A percentile compares a stretch with the other conserved stretches of the same genome.
These are phyloP conservation scores for Aspergillus leporis DNA, from an alignment of 495 filamentous ascomycete genomes.

Conservation along the genomic window DNA sequence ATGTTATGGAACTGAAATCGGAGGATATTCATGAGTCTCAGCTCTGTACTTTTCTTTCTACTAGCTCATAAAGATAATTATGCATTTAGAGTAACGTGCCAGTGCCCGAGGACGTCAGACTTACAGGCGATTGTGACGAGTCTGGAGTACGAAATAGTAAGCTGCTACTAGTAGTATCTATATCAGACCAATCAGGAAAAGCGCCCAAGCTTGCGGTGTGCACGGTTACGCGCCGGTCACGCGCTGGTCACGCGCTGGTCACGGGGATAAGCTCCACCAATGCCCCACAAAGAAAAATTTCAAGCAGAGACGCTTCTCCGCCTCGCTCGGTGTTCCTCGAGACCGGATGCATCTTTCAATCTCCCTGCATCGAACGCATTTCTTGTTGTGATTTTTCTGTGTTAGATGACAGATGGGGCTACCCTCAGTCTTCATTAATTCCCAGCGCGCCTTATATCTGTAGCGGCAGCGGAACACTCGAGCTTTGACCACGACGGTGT, in stretches of 20 bases:
- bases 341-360: neutral
- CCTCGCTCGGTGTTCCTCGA: conserved; percentile 5
- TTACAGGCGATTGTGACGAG: neutral
- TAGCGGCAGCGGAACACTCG: conserved; percentile 14
- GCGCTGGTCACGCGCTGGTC: conserved; percentile 17
- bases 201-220: neutral
- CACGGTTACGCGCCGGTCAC: conserved; percentile 18
- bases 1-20: conserved; percentile 4
- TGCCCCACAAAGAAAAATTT: conserved; percentile 27
- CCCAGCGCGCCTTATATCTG: conserved; percentile 12
- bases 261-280: conserved; percentile 24
- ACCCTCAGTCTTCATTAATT: neutral
- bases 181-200: conserved; percentile 16
- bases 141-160: neutral
- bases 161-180: neutral
- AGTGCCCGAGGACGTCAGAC: neutral
- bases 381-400: conserved; percentile 5
- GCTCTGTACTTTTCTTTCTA: conserved; percentile 5
- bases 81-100: neutral
- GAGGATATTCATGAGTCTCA: neutral
- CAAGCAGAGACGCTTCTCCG: conserved; percentile 15
- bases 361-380: conserved; percentile 7
- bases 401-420: conserved; percentile 17
- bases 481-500: conserved; percentile 14
- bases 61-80: neutral